Conservation (phyloP, 306 rosid species). For the Citrullus mucosospermus region DNA sequence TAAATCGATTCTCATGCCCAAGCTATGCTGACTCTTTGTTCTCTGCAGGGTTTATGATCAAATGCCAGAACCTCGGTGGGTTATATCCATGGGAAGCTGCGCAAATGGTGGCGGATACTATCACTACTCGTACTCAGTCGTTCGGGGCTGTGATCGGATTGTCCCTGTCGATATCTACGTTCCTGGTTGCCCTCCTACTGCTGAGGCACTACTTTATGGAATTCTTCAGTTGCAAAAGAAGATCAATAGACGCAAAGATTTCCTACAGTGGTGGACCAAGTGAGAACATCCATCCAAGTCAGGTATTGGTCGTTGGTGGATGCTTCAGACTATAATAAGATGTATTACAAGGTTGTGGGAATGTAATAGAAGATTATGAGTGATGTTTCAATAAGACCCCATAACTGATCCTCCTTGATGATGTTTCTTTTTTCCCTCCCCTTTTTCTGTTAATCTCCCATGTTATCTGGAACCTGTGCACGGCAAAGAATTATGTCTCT, state of each 20-base stretch:
- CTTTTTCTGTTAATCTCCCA: not conserved
- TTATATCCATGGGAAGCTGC: constrained; percentile 98
- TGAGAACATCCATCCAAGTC: constrained; percentile 24
- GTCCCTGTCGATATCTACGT: constrained; percentile 92
- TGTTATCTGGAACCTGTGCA: not conserved
- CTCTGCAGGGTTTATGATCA: constrained; percentile 89
- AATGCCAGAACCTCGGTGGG: constrained; percentile 99
- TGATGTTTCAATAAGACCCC: not conserved
- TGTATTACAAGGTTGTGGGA: constrained; percentile 15
- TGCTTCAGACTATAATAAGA: constrained; percentile 26
- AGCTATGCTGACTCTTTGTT: not conserved
- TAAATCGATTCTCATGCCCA: not conserved
- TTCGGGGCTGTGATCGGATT: constrained; percentile 90
- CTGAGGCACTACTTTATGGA: constrained; percentile 88
- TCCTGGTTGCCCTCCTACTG: constrained; percentile 99
- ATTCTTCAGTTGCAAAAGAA: constrained; percentile 97
- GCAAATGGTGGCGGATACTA: constrained; percentile 99
- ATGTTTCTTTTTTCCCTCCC: not conserved
- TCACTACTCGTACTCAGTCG: constrained; percentile 91
- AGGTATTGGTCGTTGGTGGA: constrained; percentile 15
- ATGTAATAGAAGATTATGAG: not conserved
- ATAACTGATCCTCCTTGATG: not conserved
- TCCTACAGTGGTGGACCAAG: constrained; percentile 91
- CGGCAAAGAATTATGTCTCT: not conserved
- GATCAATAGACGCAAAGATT: constrained; percentile 95